Base-by-base conservation (phyloP, 2,329 filamentous ascomycete species). In the Pyricularia grisea region DNA sequence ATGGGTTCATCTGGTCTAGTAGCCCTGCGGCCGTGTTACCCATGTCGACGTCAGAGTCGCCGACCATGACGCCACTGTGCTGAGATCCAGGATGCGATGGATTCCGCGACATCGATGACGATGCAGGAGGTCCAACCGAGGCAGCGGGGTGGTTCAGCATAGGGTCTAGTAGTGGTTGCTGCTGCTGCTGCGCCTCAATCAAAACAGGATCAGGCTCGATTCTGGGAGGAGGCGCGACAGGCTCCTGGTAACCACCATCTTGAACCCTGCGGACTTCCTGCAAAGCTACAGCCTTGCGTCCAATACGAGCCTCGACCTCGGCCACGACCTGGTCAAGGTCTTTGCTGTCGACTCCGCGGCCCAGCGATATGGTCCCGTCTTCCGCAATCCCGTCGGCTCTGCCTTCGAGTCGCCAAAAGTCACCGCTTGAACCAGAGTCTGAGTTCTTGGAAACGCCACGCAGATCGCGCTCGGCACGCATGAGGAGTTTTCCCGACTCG, bases 381-480 rank as follows among this genome's bases (percentile, higher is more conserved):
- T 87, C 84, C 10, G 87, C 87, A 9, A 79, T 79, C 33, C 81
- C 81, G 65, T 85, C 84, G 71, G 77, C 75, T 66, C 77, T 79
- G n/a, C 85, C 85, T 75, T 92, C 90, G 12, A 91, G 78, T 71
- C 86, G 84, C 85, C 89, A 89, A 33, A 85, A 77, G 73, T 92
- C 90, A 0, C 83, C 76, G 1, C 86, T 87, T 2, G 82, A 81
- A 66, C 87, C 85, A 23, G 90, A 85, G 1, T 87, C 83, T 1
- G 91, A 85, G 68, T 7, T 42, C 33, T 67, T 58, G 25, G 66
- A 42, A 7, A 58, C 42, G 84, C 84, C 42, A n/a, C 92, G 88
- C 69, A 98, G 82, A 70, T 92, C 88, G 73, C 90, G 87, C 78
- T 97, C 94, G 1, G 92, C 91, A 69, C 87, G 83, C 73, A 88